Conservation (phyloP, 2,329 filamentous ascomycete species). For the Claviceps maximensis region DNA sequence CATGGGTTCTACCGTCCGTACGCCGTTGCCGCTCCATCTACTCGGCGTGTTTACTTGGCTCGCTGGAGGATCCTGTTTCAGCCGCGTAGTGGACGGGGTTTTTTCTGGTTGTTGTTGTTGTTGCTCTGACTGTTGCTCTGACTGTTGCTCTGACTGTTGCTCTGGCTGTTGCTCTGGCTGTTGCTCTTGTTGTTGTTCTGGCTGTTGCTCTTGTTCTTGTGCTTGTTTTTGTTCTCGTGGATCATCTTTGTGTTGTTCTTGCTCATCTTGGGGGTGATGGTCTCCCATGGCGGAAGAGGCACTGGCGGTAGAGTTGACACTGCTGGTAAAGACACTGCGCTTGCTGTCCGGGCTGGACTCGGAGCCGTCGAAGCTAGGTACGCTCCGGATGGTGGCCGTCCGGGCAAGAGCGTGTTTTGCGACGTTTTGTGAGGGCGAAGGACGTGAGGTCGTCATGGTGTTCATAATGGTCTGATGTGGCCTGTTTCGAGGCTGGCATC, state of each 20-base stretch:
- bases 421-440: conserved; percentile 12
- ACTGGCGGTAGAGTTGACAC: conserved; percentile 40
- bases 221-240: not conserved
- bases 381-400: conserved; percentile 40
- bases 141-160: conserved; percentile 3
- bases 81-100: conserved; percentile 20
- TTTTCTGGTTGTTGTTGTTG: conserved; percentile 13
- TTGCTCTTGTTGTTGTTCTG: conserved; percentile 10
- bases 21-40: conserved; percentile 19
- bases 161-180: not conserved
- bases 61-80: conserved; percentile 19
- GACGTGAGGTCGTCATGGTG: conserved; percentile 22
- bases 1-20: conserved; percentile 19
- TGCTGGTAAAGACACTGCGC: conserved; percentile 42
- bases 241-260: not conserved
- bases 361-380: conserved; percentile 40
- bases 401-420: conserved; percentile 21
- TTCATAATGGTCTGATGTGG: conserved; percentile 18
- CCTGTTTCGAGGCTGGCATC: conserved; percentile 23
- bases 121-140: not conserved
- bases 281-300: conserved; percentile 28
- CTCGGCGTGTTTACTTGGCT: conserved; percentile 14
- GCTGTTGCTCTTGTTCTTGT: not conserved
- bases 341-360: conserved; percentile 32
- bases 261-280: conserved; percentile 10